These are phyloP conservation scores for Parafenestella ontariensis DNA, from an alignment of 2,329 filamentous ascomycete genomes.

Conservation along the genomic window DNA sequence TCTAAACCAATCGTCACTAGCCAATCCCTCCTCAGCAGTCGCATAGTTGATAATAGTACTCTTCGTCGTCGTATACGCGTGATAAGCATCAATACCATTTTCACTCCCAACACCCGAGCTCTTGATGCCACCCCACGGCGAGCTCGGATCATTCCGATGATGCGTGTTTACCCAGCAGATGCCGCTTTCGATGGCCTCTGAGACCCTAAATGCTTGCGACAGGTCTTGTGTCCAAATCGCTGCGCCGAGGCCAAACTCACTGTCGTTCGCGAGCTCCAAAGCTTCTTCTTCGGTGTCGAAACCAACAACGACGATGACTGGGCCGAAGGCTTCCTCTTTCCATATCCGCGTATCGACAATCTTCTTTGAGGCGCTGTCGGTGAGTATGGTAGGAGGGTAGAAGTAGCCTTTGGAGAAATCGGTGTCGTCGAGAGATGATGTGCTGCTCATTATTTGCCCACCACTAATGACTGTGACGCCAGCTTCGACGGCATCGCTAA, in stretches of 20 bases:
- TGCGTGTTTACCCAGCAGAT: conserved; percentile 62
- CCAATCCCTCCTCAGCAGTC: conserved; percentile 58
- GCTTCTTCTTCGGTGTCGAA: conserved; percentile 59
- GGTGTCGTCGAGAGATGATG: conserved; percentile 58
- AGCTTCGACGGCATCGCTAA: conserved; percentile 44
- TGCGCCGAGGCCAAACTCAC: conserved; percentile 59
- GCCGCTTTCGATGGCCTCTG: conserved; percentile 56
- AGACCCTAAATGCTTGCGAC: conserved; percentile 56
- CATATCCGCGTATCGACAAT: conserved; percentile 48
- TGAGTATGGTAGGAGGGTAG: conserved; percentile 56
- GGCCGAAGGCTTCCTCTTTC: conserved; percentile 60
- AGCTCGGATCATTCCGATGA: conserved; percentile 75
- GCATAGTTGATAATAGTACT: conserved; percentile 76
- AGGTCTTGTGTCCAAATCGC: conserved; percentile 61
- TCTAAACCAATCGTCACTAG: conserved; percentile 72
- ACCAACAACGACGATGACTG: conserved; percentile 57
- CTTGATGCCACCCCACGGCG: conserved; percentile 72
- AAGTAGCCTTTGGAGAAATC: conserved; percentile 62
- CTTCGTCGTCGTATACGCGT: conserved; percentile 61
- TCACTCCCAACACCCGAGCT: conserved; percentile 72
- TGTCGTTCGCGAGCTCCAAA: conserved; percentile 57
- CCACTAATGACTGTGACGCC: conserved; percentile 56
- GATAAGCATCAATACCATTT: conserved; percentile 66
- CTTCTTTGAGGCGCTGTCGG: conserved; percentile 33
- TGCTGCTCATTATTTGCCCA: conserved; percentile 57